A percentile compares a stretch with the other conserved stretches of the same genome.
These are phyloP conservation scores for Dothistroma septosporum DNA, from an alignment of 2,329 filamentous ascomycete genomes.

Conservation along the genomic window DNA sequence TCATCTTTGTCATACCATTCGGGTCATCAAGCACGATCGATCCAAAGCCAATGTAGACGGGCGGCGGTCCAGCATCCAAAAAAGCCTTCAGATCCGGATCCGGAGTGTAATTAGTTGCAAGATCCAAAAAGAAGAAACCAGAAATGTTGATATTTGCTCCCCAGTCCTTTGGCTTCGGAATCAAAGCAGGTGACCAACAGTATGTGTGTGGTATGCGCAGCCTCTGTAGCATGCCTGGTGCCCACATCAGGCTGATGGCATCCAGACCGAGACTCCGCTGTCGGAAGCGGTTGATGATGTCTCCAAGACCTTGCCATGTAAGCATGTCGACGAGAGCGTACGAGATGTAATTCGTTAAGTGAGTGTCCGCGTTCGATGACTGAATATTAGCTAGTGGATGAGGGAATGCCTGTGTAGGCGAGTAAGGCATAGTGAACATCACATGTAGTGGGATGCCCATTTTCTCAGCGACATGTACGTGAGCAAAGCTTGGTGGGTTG, in stretches of 20 bases:
- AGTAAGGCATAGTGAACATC: slow-evolving; percentile 97
- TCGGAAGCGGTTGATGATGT: slow-evolving; percentile 85
- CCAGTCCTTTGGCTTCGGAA: slow-evolving; percentile 78
- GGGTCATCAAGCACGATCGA: slow-evolving; percentile 78
- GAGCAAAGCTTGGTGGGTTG: slow-evolving; percentile 72
- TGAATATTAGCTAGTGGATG: slow-evolving; percentile 82
- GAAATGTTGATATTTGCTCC: slow-evolving; percentile 65
- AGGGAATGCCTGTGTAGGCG: slow-evolving; percentile 77
- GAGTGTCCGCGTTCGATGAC: slow-evolving; percentile 67
- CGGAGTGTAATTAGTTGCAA: slow-evolving; percentile 63
- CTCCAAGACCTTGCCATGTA: slow-evolving; percentile 87
- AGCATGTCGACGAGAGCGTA: slow-evolving; percentile 86
- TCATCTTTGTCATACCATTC: slow-evolving; percentile 63
- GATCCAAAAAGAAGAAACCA: slow-evolving; percentile 71
- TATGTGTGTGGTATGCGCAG: slow-evolving; percentile 82
- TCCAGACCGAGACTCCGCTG: slow-evolving; percentile 71
- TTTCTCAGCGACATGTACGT: slow-evolving; percentile 71
- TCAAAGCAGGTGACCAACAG: slow-evolving; percentile 80
- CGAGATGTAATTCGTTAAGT: slow-evolving; percentile 76
- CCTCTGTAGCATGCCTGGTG: slow-evolving; percentile 71
- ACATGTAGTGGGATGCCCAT: slow-evolving; percentile 71
- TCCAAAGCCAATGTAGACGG: slow-evolving; percentile 78
- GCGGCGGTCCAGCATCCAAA: slow-evolving; percentile 63
- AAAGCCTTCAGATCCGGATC: slow-evolving; percentile 63
- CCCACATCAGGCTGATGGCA: slow-evolving; percentile 74